A percentile compares a stretch with the other conserved stretches of the same genome.
phyloP scores from a whole-genome alignment of 73 alveolate genomes.

The Paramecium sexaurelia region DNA sequence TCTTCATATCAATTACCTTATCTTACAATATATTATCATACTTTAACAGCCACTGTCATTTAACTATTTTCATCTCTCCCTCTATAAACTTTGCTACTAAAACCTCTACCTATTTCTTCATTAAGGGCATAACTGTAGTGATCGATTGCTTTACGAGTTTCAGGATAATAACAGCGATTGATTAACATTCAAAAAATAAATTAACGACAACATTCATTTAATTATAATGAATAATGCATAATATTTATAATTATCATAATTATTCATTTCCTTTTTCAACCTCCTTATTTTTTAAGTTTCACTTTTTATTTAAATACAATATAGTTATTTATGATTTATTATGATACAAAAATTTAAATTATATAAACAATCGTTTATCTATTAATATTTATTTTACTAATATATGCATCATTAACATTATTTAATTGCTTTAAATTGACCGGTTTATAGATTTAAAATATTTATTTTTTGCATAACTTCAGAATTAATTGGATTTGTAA shows the following conservation, averaged over 20 bases:
- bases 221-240: background rate
- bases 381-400: too few relatives aligned
- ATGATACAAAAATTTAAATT: too few relatives aligned
- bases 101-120: conserved; percentile 67
- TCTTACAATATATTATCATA: background rate
- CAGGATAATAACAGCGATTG: conserved; percentile 55
- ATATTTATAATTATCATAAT: background rate
- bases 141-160: conserved; percentile 65
- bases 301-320: background rate
- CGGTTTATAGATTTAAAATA: too few relatives aligned
- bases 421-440: background rate
- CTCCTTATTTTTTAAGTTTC: background rate
- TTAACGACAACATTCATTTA: conserved; percentile 22
- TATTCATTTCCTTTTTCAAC: background rate
- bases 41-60: conserved; percentile 65
- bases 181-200: conserved; percentile 20
- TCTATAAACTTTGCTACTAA: conserved; percentile 62
- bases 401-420: too few relatives aligned
- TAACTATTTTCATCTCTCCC: conserved; percentile 65
- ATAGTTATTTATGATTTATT: too few relatives aligned
- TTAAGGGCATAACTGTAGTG: conserved; percentile 60
- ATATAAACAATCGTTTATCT: too few relatives aligned
- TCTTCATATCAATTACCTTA: conserved; percentile 69
- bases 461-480: background rate
- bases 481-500: background rate